Percentiles rank a stretch among this genome's conserved stretches.
phyloP scores from a whole-genome alignment of 345 rosid genomes.

The Noccaea bulbosa region DNA sequence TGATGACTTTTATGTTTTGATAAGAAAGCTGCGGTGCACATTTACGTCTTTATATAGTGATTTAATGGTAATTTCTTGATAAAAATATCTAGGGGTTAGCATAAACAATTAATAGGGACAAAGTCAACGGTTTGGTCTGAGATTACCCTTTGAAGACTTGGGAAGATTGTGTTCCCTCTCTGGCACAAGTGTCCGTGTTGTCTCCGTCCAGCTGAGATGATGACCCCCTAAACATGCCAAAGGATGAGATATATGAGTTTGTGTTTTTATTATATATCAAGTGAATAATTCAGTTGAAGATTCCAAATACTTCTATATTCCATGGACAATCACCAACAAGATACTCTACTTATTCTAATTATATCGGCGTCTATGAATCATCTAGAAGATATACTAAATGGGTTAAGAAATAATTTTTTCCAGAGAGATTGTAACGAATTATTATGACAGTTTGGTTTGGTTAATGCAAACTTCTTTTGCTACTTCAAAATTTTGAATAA shows the following conservation, averaged over 20 bases:
- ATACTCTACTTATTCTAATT: conserved; percentile 26
- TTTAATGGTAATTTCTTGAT: conserved; percentile 18
- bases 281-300: conserved; percentile 34
- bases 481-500: no score
- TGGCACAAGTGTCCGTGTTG: conserved; percentile 43
- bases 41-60: conserved; percentile 38
- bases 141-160: conserved; percentile 46
- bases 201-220: conserved; percentile 41
- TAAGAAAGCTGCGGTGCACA: conserved; percentile 40
- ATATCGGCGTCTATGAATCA: not conserved
- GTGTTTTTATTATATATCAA: conserved; percentile 18
- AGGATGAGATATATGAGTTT: conserved; percentile 34
- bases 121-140: conserved; percentile 45
- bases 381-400: not conserved
- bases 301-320: conserved; percentile 36
- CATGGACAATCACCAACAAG: conserved; percentile 8
- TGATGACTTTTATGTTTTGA: conserved; percentile 39
- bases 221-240: conserved; percentile 40
- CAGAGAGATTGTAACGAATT: not conserved
- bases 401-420: not conserved
- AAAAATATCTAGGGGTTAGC: conserved; percentile 30
- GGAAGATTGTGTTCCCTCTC: conserved; percentile 44
- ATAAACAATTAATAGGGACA: conserved; percentile 25
- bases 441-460: no score
- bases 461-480: no score